Conservation (phyloP, 202 grass and related monocot genomes). For the Musa balbisiana region DNA sequence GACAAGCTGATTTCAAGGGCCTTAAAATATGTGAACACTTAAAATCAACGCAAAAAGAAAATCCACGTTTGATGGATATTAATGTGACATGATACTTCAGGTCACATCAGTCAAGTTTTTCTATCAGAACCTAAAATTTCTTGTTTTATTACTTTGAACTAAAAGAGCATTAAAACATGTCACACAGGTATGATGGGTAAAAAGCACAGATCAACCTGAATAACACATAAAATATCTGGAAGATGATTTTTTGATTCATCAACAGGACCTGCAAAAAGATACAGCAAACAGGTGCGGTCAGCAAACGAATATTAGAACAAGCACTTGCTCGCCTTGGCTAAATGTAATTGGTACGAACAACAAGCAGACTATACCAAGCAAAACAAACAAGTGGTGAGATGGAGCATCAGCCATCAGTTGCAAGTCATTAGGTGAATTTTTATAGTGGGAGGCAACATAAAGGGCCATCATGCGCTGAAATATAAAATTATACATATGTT, state of each 20-base stretch:
- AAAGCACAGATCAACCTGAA: constrained; percentile 47
- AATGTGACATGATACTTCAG: background rate
- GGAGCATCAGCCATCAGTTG: constrained; percentile 99
- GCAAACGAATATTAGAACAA: constrained; percentile 10
- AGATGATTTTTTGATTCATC: constrained; percentile 89
- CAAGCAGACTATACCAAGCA: constrained; percentile 59
- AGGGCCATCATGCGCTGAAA: constrained; percentile 98
- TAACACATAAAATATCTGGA: constrained; percentile 91
- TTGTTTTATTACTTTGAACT: background rate
- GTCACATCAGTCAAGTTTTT: background rate
- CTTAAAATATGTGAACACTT: no score
- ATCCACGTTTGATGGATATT: background rate
- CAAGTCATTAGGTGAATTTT: constrained; percentile 99
- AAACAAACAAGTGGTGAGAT: constrained; percentile 88
- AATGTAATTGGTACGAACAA: background rate
- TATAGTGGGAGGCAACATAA: constrained; percentile 98
- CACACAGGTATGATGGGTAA: background rate
- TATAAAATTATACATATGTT: constrained; percentile 8
- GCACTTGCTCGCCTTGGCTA: background rate
- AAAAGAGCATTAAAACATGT: background rate
- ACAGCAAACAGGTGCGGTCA: constrained; percentile 12
- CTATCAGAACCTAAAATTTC: background rate
- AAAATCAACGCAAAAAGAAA: background rate
- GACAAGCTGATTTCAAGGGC: no score
- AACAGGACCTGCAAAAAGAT: constrained; percentile 55